Base-by-base conservation (phyloP, 805 yeast genomes). In the Myxozyma vanderwaltii region DNA sequence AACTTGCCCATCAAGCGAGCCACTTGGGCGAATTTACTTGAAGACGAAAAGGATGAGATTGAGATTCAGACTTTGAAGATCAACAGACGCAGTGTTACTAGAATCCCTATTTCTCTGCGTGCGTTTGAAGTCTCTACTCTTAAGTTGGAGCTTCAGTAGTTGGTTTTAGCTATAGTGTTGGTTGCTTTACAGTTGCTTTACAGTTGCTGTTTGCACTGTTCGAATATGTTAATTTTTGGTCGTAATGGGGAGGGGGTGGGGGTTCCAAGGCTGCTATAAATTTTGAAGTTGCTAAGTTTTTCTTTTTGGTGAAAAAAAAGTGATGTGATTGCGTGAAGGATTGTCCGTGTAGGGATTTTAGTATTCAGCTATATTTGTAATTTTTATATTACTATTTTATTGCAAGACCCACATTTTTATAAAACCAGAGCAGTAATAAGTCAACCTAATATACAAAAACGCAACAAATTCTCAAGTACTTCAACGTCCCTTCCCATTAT, bases 41-140 rank as follows among this genome's bases (percentile, higher is more conserved):
- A 76, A 59, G 80, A 79, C 54, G 77, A 74, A 44, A 38, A 71
- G 13, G 74, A 69, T 46, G 69, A 66, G 38, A 50, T 77, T 36
- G 69, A 67, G 23, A 65, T 72, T 21, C 54, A 66, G 36, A 53
- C 65, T n/a, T 50, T 50, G 51, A 52, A 59, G 35, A 46, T 55
- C n/a, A 51, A 56, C 40, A 39, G 50, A 45, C 39, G 47, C 17
- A 56, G n/a, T n/a, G 61, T 68, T 21, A 63, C 69, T 31, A 68
- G 71, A 39, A 68, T 79, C 38, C 75, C 75, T 15, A 75, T 88
- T 40, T 67, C 70, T 1, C 77, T 89, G 62, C 80, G 87, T 64
- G 88, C 91, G 2, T 91, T 91, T 72, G 97, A 91, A 70, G 82
- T 91, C 62, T 88, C 86, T 10, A 81, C 89, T 3, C 82, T 72